A percentile compares a stretch with the other conserved stretches of the same genome.
Conservation (phyloP, 2,329 filamentous ascomycete genomes). For the Penicillium sp. region DNA sequence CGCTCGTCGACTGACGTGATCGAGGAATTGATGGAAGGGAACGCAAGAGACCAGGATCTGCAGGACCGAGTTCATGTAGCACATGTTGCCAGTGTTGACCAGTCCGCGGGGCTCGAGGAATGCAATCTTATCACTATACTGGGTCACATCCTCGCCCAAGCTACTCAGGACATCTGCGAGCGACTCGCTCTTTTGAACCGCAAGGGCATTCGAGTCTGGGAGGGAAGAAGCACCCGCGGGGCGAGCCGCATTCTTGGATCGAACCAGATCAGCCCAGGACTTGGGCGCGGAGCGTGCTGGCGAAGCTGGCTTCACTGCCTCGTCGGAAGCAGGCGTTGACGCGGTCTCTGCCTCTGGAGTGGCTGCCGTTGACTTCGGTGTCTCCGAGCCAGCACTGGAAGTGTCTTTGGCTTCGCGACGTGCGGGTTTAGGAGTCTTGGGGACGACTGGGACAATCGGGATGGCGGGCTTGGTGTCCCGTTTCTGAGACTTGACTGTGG, state of each 20-base stretch:
- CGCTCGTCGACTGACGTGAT: conserved; percentile 80
- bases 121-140: conserved; percentile 63
- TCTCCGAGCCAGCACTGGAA: conserved; percentile 35
- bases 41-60: conserved; percentile 93
- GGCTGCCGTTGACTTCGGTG: conserved; percentile 34
- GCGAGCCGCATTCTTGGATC: conserved; percentile 49
- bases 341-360: conserved; percentile 6
- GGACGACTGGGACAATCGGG: conserved; percentile 52
- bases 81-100: conserved; percentile 98
- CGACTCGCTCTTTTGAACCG: conserved; percentile 58
- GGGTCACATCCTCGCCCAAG: conserved; percentile 67
- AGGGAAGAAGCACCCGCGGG: conserved; percentile 32
- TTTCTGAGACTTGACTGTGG: conserved; percentile 42
- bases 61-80: conserved; percentile 99
- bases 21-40: conserved; percentile 92
- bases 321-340: conserved; percentile 10
- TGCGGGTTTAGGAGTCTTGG: conserved; percentile 38
- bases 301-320: conserved; percentile 38
- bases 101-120: conserved; percentile 92
- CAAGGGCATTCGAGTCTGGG: conserved; percentile 43
- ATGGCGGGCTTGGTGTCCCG: conserved; percentile 40
- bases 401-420: conserved; percentile 42
- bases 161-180: conserved; percentile 75
- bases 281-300: conserved; percentile 55
- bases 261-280: conserved; percentile 70